These are phyloP conservation scores for Candida ulmi DNA, from an alignment of 805 yeast genomes.

Conservation along the genomic window DNA sequence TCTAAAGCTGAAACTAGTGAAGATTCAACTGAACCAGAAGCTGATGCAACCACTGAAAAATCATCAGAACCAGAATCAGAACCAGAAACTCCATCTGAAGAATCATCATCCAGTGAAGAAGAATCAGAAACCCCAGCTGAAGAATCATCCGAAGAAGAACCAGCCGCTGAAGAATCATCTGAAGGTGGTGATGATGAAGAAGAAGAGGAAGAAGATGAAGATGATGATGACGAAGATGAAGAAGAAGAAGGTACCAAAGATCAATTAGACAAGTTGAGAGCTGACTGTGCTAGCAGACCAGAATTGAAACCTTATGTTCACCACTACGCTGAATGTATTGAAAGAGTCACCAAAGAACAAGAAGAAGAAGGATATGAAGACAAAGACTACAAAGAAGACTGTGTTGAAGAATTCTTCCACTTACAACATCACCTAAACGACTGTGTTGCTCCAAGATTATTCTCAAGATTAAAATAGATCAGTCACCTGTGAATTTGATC, in stretches of 20 bases:
- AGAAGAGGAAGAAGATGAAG: conserved; percentile 36
- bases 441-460: conserved; percentile 85
- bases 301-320: conserved; percentile 72
- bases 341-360: conserved; percentile 84
- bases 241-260: conserved; percentile 67
- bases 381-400: conserved; percentile 85
- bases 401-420: conserved; percentile 98
- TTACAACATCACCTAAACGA: conserved; percentile 89
- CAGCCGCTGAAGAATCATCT: conserved; percentile 8
- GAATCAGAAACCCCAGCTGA: conserved; percentile 5
- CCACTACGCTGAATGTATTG: conserved; percentile 91
- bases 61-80: conserved; percentile 10
- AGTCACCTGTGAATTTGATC: too few species aligned
- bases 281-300: conserved; percentile 62
- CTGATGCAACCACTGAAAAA: too few species aligned
- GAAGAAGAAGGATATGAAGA: conserved; percentile 81
- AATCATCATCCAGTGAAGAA: conserved; percentile 11
- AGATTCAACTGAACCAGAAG: conserved; percentile 2
- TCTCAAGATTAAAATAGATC: conserved; percentile 74
- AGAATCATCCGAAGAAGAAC: conserved; percentile 11
- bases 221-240: conserved; percentile 66
- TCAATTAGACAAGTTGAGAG: conserved; percentile 57
- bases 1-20: neutral
- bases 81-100: neutral
- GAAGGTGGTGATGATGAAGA: conserved; percentile 12